Evolutionary conservation across 2,329 filamentous ascomycete species (phyloP).

Genomic region (Anthostomella pinea): DNA sequence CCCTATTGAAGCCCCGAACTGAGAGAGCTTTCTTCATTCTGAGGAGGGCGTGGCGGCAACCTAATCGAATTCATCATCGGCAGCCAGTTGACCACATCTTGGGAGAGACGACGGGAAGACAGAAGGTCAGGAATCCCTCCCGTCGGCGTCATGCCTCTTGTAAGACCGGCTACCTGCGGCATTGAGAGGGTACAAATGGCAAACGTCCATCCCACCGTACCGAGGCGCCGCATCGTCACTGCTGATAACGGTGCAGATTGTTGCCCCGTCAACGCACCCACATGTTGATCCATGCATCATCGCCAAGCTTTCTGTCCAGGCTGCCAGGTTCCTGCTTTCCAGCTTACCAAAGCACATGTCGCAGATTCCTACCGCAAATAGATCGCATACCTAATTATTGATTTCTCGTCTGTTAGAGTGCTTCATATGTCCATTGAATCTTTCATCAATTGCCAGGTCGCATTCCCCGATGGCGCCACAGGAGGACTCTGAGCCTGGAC

Average conservation of each 20-base stretch:
- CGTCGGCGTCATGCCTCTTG: conserved; percentile 19
- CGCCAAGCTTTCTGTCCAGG: conserved; percentile 4
- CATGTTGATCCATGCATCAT: conserved; percentile 6
- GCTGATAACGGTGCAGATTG: conserved; percentile 32
- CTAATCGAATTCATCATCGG: conserved; percentile 13
- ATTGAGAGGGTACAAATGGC: conserved; percentile 13
- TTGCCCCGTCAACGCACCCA: conserved; percentile 39
- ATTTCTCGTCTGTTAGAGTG: conserved; percentile 2
- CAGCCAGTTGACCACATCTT: conserved; percentile 8
- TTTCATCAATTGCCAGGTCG: conserved; percentile 5
- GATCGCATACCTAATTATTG: conserved; percentile 11
- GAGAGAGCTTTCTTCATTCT: conserved; percentile 25
- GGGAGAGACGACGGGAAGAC: conserved; percentile 6
- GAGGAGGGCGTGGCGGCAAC: conserved; percentile 5
- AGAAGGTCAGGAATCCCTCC: conserved; percentile 13
- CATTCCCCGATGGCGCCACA: conserved; percentile 32
- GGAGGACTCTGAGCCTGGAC: conserved; percentile 23
- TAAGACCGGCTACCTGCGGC: conserved; percentile 29
- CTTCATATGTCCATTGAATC: conserved; percentile 4
- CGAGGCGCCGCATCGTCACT: conserved; percentile 7
- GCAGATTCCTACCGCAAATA: conserved; percentile 27
- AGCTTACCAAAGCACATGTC: conserved; percentile 5
- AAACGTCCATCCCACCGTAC: conserved; percentile 14
- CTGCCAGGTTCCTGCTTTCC: conserved; percentile 8
- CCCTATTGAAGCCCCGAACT: conserved; percentile 20